phyloP scores from a whole-genome alignment of 2,329 filamentous ascomycete species.

The Rutstroemia sydowiana region DNA sequence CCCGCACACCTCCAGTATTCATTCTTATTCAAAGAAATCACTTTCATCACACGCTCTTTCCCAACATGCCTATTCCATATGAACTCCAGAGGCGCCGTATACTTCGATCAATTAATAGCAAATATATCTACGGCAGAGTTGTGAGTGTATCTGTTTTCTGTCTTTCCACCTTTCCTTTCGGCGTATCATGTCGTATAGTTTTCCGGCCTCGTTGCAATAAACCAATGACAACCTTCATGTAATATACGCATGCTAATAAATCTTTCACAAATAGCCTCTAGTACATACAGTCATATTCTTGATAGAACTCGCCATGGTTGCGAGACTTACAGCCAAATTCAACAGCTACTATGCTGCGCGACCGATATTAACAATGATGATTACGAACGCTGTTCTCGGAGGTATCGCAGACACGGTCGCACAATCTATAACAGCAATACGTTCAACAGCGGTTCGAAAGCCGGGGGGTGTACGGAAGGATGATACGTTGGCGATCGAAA shows the following conservation, averaged over 20 bases:
- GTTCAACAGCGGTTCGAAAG: conserved; percentile 58
- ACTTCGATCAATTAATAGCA: conserved; percentile 58
- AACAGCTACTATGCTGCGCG: conserved; percentile 90
- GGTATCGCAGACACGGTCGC: conserved; percentile 95
- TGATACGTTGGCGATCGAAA: conserved; percentile 76
- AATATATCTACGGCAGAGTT: conserved; percentile 66
- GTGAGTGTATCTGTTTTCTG: conserved; percentile 44
- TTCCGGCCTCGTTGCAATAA: background rate
- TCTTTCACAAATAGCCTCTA: conserved; percentile 58
- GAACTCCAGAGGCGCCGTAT: conserved; percentile 54
- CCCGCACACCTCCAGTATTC: conserved; percentile 3
- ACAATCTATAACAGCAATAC: conserved; percentile 81
- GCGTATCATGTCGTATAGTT: background rate
- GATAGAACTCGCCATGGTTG: conserved; percentile 80
- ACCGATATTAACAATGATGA: conserved; percentile 98
- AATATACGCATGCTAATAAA: background rate
- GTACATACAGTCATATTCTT: conserved; percentile 79
- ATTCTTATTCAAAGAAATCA: background rate
- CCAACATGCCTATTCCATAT: conserved; percentile 43
- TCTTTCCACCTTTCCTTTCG: background rate
- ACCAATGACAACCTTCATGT: background rate
- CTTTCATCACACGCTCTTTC: background rate
- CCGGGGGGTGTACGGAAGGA: conserved; percentile 48
- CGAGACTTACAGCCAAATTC: conserved; percentile 77
- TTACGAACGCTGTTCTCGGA: conserved; percentile 92